phyloP scores from a whole-genome alignment of 83 land plant species.

The Picea engelmannii region DNA sequence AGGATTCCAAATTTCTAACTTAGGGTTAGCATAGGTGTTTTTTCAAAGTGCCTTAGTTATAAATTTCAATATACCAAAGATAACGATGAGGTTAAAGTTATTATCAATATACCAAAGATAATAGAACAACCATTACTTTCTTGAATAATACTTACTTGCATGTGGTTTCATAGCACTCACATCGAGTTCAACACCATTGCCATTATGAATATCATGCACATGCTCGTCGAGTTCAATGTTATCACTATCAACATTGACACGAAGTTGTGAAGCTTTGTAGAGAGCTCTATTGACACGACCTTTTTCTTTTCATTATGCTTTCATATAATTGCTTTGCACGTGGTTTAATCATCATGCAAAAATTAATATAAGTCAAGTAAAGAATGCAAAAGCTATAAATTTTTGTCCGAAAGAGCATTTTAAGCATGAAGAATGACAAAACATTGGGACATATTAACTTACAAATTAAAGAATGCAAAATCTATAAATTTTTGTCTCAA shows the following conservation, averaged over 20 bases:
- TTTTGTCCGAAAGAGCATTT: background rate
- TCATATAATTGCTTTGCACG: background rate
- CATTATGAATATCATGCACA: background rate
- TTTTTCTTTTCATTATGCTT: background rate
- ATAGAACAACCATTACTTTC: too few species aligned
- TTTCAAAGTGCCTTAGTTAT: too few species aligned
- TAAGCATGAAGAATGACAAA: background rate
- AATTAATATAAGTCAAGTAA: background rate
- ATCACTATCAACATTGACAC: background rate
- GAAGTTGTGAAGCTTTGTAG: background rate
- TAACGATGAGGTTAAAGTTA: too few species aligned
- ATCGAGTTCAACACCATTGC: background rate
- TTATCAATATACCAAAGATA: too few species aligned
- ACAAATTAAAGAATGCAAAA: too few species aligned
- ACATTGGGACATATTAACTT: background rate
- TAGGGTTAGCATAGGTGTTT: too few species aligned
- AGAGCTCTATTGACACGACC: background rate
- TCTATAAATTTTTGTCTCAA: too few species aligned
- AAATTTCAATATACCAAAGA: too few species aligned
- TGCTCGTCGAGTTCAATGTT: background rate
- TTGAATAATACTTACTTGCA: background rate
- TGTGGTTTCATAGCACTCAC: background rate
- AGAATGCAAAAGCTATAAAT: background rate
- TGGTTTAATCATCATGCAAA: background rate
- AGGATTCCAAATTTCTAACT: too few species aligned